A percentile compares a stretch with the other conserved stretches of the same genome.
Conservation (phyloP, 2,329 filamentous ascomycete genomes). For the Orbilia ellipsospora region DNA sequence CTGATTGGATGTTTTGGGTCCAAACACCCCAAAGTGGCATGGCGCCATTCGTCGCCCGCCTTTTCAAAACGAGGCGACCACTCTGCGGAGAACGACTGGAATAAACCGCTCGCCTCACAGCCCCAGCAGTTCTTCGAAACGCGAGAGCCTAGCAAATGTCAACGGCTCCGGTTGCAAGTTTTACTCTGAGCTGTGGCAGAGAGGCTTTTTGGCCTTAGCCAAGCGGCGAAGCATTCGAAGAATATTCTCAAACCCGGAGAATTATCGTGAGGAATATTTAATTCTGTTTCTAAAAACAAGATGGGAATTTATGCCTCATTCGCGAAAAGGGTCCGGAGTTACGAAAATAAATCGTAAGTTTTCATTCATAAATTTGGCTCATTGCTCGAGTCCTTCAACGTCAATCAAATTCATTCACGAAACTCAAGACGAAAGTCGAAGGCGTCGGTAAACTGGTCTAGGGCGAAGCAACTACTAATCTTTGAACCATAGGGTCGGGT, state of each 20-base stretch:
- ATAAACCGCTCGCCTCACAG: conserved; percentile 46
- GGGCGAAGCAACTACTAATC: conserved; percentile 30
- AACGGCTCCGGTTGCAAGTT: conserved; percentile 39
- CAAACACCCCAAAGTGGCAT: conserved; percentile 38
- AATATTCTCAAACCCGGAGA: conserved; percentile 24
- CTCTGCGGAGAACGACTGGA: conserved; percentile 40
- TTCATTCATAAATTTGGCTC: conserved; percentile 14
- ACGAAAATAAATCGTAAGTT: neutral
- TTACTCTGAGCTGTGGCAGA: conserved; percentile 6
- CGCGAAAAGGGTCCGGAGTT: neutral
- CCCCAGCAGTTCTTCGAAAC: conserved; percentile 50
- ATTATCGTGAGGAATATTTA: conserved; percentile 46
- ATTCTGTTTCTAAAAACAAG: conserved; percentile 20
- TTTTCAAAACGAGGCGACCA: conserved; percentile 53
- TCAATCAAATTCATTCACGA: no score
- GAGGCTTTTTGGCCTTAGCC: conserved; percentile 8
- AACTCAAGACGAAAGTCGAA: conserved; percentile 6
- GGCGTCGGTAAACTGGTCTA: conserved; percentile 21
- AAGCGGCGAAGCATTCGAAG: conserved; percentile 29
- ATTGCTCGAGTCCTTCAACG: conserved; percentile 23
- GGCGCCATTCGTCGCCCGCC: conserved; percentile 25
- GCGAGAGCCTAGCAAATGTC: conserved; percentile 46
- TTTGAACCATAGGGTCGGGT: conserved; percentile 15
- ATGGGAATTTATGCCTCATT: conserved; percentile 33
- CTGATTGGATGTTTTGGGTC: conserved; percentile 32